A percentile compares a stretch with the other conserved stretches of the same genome.
Evolutionary conservation across 176 grass and related monocot species (phyloP).

Genomic region (Oryza officinalis): DNA sequence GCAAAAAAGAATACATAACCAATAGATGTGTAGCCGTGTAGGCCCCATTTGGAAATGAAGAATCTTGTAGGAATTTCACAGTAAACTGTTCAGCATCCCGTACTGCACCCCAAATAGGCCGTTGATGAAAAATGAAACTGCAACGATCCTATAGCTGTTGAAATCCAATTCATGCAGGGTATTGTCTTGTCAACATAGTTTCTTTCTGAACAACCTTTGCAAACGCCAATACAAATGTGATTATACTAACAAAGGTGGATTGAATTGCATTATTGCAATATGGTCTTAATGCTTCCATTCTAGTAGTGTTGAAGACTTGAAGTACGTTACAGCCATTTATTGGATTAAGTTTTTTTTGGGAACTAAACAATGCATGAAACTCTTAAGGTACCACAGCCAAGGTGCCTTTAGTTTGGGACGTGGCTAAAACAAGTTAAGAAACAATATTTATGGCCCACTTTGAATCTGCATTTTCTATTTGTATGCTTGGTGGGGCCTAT

Average conservation of each 20-base stretch:
- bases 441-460: not conserved
- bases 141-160: not conserved
- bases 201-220: not conserved
- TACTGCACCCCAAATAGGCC: not conserved
- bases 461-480: not conserved
- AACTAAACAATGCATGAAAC: not conserved
- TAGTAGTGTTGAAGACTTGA: not conserved
- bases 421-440: not conserved
- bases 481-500: not conserved
- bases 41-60: not conserved
- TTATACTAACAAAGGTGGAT: not conserved
- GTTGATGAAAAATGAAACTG: not conserved
- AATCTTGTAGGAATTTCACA: not conserved
- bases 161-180: not conserved
- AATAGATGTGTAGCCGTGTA: not conserved
- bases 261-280: not conserved
- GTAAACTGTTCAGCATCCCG: not conserved
- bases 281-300: not conserved
- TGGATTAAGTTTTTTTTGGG: not conserved
- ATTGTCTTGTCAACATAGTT: not conserved
- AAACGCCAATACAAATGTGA: conserved; percentile 7
- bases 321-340: not conserved
- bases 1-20: not conserved
- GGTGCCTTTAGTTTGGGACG: not conserved
- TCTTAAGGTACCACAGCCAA: not conserved